A percentile compares a stretch with the other conserved stretches of the same genome.
These are phyloP conservation scores for Oryza meyeriana DNA, from an alignment of 176 grass and related monocot species.

Conservation along the genomic window DNA sequence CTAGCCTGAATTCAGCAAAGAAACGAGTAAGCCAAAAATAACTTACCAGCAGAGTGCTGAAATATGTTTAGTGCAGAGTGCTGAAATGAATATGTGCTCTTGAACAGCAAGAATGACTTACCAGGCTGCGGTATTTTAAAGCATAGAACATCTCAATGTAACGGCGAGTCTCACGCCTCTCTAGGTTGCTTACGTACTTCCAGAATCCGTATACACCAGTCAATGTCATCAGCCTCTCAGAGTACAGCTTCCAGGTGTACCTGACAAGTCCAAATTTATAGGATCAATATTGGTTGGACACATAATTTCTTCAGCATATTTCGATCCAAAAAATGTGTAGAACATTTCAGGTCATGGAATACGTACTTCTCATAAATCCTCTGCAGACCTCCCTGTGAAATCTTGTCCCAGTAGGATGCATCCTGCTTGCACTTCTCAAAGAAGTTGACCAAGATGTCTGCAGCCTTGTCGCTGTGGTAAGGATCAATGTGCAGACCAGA, in stretches of 20 bases:
- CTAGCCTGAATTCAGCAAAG: constrained; percentile 35
- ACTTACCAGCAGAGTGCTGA: too few relatives aligned
- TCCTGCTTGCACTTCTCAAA: constrained; percentile 75
- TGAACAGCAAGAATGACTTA: constrained; percentile 23
- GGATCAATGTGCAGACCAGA: constrained; percentile 96
- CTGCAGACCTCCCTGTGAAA: constrained; percentile 75
- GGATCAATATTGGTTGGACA: not conserved
- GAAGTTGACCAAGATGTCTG: constrained; percentile 79
- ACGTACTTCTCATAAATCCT: constrained; percentile 89
- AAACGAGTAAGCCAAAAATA: not conserved
- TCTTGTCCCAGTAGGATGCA: constrained; percentile 74
- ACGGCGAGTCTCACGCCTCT: constrained; percentile 87
- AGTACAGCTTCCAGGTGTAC: constrained; percentile 99
- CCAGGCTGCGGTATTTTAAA: constrained; percentile 84
- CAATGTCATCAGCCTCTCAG: constrained; percentile 96
- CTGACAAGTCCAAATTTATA: constrained; percentile 30
- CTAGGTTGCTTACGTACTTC: constrained; percentile 94
- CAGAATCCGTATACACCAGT: constrained; percentile 95
- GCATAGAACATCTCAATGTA: constrained; percentile 99
- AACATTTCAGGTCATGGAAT: not conserved
- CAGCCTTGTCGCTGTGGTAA: constrained; percentile 81
- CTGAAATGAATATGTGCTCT: not conserved
- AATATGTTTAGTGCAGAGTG: not conserved
- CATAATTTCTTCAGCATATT: not conserved
- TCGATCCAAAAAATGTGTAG: not conserved